A percentile compares a stretch with the other conserved stretches of the same genome.
Conservation (phyloP, 176 grass and related monocot species). For the Eragrostis curvula region DNA sequence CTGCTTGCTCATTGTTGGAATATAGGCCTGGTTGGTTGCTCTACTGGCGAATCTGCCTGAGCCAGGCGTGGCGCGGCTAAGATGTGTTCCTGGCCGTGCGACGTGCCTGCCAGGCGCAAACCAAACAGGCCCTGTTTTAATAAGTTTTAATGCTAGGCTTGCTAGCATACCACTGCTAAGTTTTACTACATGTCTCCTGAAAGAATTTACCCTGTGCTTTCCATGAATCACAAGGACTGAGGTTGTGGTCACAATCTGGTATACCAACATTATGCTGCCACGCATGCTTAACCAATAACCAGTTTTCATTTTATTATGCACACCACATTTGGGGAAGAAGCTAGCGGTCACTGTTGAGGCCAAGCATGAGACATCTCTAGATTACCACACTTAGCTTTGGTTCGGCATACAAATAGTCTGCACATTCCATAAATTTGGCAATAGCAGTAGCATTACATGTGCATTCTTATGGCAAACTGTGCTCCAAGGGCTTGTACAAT, state of each 20-base stretch:
- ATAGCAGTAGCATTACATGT: not conserved
- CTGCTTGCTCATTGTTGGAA: not conserved
- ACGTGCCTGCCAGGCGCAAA: no score
- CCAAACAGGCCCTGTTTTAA: no score
- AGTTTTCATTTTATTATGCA: slow-evolving; percentile 13
- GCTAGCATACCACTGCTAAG: not conserved
- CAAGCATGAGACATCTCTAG: not conserved
- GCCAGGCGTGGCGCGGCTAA: no score
- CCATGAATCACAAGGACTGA: not conserved
- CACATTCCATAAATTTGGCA: not conserved
- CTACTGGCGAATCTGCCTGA: no score
- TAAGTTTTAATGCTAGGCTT: no score
- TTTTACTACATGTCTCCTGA: no score
- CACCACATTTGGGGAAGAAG: not conserved
- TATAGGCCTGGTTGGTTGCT: no score
- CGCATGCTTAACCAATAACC: not conserved
- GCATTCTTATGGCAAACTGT: not conserved
- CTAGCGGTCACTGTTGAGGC: not conserved
- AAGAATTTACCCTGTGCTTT: not conserved
- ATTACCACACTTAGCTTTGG: not conserved
- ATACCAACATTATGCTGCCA: not conserved
- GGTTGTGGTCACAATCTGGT: not conserved
- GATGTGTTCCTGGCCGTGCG: no score
- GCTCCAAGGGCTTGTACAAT: not conserved
- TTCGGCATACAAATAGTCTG: not conserved